Percentiles rank a stretch among this genome's conserved stretches.
phyloP scores from a whole-genome alignment of 345 rosid species.

The Citrus inodora region DNA sequence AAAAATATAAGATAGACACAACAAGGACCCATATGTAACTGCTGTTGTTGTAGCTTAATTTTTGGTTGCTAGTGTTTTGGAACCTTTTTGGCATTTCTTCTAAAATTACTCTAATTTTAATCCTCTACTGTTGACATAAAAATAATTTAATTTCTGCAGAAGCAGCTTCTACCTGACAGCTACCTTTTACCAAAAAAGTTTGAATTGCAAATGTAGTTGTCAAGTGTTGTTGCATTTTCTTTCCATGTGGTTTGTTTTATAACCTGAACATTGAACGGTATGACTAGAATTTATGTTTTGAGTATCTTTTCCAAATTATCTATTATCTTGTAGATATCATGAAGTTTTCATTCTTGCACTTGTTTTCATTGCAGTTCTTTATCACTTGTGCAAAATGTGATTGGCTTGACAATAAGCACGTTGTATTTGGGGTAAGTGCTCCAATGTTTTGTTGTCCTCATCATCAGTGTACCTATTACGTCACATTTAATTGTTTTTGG shows the following conservation, averaged over 20 bases:
- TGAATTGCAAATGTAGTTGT: not conserved
- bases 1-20: not conserved
- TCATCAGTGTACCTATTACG: not conserved
- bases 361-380: conserved; percentile 69
- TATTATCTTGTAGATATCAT: not conserved
- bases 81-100: not conserved
- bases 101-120: not conserved
- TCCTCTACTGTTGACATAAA: not conserved
- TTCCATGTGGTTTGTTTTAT: not conserved
- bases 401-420: conserved; percentile 98
- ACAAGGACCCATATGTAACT: not conserved
- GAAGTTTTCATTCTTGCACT: not conserved
- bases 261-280: not conserved
- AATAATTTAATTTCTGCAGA: not conserved
- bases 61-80: not conserved
- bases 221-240: not conserved
- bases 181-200: not conserved
- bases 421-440: conserved; percentile 90
- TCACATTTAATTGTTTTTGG: not conserved
- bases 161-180: not conserved
- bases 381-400: conserved; percentile 94
- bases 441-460: not conserved
- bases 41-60: not conserved
- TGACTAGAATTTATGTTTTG: not conserved
- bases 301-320: not conserved